These are phyloP conservation scores for Apocynum venetum DNA, from an alignment of 257 asterid species.

Conservation along the genomic window DNA sequence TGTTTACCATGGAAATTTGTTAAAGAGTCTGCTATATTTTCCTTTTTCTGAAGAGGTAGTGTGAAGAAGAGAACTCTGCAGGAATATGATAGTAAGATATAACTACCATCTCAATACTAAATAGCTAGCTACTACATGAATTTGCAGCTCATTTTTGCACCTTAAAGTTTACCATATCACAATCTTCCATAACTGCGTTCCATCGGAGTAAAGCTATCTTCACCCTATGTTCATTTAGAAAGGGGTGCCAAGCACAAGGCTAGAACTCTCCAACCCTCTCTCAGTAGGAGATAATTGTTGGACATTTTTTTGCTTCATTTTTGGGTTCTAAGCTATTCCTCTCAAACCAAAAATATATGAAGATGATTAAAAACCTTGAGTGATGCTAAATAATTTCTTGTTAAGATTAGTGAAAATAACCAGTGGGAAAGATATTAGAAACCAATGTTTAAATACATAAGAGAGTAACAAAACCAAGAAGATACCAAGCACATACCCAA, in stretches of 20 bases:
- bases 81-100: background rate
- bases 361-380: background rate
- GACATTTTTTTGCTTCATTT: background rate
- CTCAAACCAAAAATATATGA: background rate
- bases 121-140: background rate
- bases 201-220: background rate
- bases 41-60: background rate
- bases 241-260: background rate
- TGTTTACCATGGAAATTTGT: background rate
- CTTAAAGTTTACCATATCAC: background rate
- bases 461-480: constrained; percentile 17
- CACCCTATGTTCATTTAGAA: background rate
- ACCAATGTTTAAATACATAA: background rate
- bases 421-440: background rate
- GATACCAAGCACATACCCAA: constrained; percentile 46
- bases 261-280: background rate
- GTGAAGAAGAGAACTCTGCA: background rate
- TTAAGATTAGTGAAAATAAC: background rate
- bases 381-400: background rate
- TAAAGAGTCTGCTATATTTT: background rate
- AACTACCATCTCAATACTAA: background rate
- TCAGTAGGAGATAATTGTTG: background rate
- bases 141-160: background rate
- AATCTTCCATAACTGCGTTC: constrained; percentile 1
- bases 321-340: background rate